Base-by-base conservation (phyloP, 148 eudicot species). In the Spergularia bocconei region DNA sequence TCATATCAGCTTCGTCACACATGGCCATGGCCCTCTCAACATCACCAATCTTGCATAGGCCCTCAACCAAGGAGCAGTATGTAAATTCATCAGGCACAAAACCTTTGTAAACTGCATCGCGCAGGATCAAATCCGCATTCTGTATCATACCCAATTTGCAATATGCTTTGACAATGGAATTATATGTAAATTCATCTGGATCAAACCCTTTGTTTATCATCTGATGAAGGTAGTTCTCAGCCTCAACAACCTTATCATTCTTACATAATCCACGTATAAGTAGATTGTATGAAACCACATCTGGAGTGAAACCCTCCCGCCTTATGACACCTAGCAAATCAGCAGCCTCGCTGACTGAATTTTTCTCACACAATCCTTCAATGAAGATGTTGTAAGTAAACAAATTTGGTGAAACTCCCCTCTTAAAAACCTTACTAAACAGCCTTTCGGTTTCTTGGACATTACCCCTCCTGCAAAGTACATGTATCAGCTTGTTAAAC, bases 131-230 rank as follows among this genome's bases (percentile, higher is more conserved):
- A 57, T 91, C 84, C 8, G 97, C 99, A 17, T 81, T 86, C 80
- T 82, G 83, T 69, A 91, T 84, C 92, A 86, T 85, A 69, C 88
- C 88, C 74, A 71, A n/a, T 81, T 91, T 95, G 85, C 97, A 92
- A 71, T 89, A 95, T 47, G 88, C 97, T 76, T 86, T 87, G 69
- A 95, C 85, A 39, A 92, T 84, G 29, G 85, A 79, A 73, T 95
- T 92, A 77, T 95, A 95, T 53, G 97, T 90, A 73, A 90, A 88
- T 79, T 83, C 87, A 86, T 95, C 96, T 29, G 99, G 99, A 78
- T 88, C 76, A 69, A 85, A 83, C 53, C 97, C 99, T 70, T 82
- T 82, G 79, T 92, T 90, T 61, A 90, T 88, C 97, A 95, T 95
- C 81, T 88, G 88, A 71, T 82, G 86, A 79, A 95, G 66, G 76